Evolutionary conservation across 768 basidiomycete species (phyloP), one percentile per base, ranked within the genome.

Genomic region (Auriscalpium orientale): DNA sequence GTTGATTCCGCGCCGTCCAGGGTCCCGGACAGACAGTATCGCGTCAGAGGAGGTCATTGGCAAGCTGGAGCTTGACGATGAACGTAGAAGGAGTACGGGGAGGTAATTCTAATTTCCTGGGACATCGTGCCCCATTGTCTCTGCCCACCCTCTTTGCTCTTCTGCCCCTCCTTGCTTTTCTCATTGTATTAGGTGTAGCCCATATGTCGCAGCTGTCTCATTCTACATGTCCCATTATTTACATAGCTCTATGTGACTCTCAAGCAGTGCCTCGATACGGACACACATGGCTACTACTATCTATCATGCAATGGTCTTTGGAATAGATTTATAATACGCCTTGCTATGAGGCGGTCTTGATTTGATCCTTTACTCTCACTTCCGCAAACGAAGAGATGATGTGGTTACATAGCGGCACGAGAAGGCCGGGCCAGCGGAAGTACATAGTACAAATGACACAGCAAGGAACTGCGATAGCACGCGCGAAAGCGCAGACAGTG

Each of bases 1-100:
- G 37, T 49, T 63, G 47, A 16, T 59, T 4, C 49, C 54, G 55
- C 49, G 66, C 58, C 60, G 65, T 44, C 57, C 65, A 20, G 68
- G 68, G 37, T 74, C 71, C 59, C 66, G 70, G 57, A 67, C 79
- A 70, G 51, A 78, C 70, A 61, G 77, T 75, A 67, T 70, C 53
- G 71, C 65, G 18, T 72, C 71, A 22, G 71, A 68, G 58, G 81
- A 84, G 68, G 80, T 83, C 8, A 71, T 84, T 54, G 82, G 82
- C 43, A 65, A 76, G 61, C 71, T 84, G 72, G 81, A 83, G 51
- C 65, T 73, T 36, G 72, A 73, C 43, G 53, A 54, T 37, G 59
- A 60, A 36, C 59, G 53, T 48, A 53, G 59, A 35, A 59, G 51
- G 51, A 60, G 59, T 45, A 47, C 48, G 50, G 59, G 56, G 22